Evolutionary conservation across 2,329 filamentous ascomycete genomes (phyloP).

Genomic region (Pseudogymnoascus sp.): DNA sequence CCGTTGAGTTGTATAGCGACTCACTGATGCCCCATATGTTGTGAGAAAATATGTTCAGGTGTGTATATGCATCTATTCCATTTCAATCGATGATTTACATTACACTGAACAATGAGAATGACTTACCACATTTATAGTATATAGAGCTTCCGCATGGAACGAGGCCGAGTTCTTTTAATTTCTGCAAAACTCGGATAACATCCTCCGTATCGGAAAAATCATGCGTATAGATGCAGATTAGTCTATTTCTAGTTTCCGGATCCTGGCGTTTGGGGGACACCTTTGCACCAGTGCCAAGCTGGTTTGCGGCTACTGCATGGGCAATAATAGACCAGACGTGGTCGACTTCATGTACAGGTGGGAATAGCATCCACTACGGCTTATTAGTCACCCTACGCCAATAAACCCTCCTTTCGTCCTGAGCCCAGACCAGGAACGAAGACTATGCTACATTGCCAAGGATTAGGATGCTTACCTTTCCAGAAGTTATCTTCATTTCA

Average conservation of each 20-base stretch:
- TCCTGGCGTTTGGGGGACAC: constrained; percentile 50
- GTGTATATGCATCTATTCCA: constrained; percentile 55
- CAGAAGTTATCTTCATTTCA: constrained; percentile 48
- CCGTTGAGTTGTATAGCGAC: constrained; percentile 45
- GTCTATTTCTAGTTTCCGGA: constrained; percentile 36
- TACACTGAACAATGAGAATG: neutral
- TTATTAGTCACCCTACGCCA: neutral
- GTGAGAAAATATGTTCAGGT: constrained; percentile 51
- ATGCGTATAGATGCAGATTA: constrained; percentile 72
- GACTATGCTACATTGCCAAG: neutral
- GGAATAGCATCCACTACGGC: constrained; percentile 67
- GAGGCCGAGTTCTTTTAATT: constrained; percentile 54
- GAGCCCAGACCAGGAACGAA: neutral
- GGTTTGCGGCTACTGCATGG: constrained; percentile 56
- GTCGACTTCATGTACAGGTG: constrained; percentile 44
- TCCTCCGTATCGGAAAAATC: constrained; percentile 65
- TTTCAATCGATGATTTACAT: constrained; percentile 13
- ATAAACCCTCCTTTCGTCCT: neutral
- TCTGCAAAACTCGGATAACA: constrained; percentile 57
- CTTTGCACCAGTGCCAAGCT: constrained; percentile 66
- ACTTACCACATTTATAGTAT: constrained; percentile 58
- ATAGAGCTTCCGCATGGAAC: constrained; percentile 45
- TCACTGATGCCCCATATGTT: constrained; percentile 57
- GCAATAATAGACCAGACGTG: constrained; percentile 59
- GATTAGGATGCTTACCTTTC: constrained; percentile 47